These are phyloP conservation scores for Pueraria montana DNA, from an alignment of 306 rosid species.

Conservation along the genomic window DNA sequence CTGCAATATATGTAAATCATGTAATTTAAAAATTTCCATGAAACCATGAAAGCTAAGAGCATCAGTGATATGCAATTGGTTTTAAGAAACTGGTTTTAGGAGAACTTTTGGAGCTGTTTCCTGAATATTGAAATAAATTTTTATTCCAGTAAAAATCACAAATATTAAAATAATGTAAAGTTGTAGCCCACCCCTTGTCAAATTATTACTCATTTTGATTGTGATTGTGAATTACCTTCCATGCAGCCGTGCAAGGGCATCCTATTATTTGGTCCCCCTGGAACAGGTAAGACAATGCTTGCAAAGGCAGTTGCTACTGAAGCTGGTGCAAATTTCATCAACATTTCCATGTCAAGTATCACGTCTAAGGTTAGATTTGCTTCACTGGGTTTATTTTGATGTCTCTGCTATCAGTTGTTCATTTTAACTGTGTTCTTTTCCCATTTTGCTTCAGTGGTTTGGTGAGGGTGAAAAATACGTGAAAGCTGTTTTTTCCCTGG, in stretches of 20 bases:
- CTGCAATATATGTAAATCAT: neutral
- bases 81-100: constrained; percentile 14
- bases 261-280: constrained; percentile 98
- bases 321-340: constrained; percentile 99
- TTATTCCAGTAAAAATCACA: neutral
- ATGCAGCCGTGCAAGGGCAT: constrained; percentile 99
- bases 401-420: constrained; percentile 30
- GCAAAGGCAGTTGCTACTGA: constrained; percentile 99
- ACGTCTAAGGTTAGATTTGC: constrained; percentile 86
- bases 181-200: neutral
- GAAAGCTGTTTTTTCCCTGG: constrained; percentile 98
- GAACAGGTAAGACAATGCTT: constrained; percentile 99
- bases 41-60: constrained; percentile 5
- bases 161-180: neutral
- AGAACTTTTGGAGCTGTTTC: neutral
- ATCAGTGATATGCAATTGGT: constrained; percentile 22
- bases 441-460: constrained; percentile 84
- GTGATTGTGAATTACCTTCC: constrained; percentile 40
- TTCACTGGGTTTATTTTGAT: constrained; percentile 22
- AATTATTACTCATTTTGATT: constrained; percentile 24
- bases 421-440: constrained; percentile 33
- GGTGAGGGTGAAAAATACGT: constrained; percentile 99
- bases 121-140: neutral
- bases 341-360: constrained; percentile 99
- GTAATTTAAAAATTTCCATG: neutral